Percentiles rank a stretch among this genome's conserved stretches.
These are phyloP conservation scores for Gentiana straminea DNA, from an alignment of 257 asterid species.

Conservation along the genomic window DNA sequence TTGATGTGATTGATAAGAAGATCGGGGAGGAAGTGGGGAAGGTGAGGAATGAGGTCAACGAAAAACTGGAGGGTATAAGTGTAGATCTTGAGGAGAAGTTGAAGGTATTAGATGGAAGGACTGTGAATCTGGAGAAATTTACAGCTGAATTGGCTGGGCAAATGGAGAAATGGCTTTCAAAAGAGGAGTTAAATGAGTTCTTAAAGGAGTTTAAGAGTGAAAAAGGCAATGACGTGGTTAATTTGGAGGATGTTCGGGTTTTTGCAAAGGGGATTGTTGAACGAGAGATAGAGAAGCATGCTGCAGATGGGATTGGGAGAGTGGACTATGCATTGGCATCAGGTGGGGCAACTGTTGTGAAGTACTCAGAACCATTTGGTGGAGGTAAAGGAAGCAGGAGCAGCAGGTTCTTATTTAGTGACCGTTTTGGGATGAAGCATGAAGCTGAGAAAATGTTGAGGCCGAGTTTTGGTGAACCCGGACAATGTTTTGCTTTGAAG, in stretches of 20 bases:
- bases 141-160: constrained; percentile 34
- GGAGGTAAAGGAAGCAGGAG: constrained; percentile 12
- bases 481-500: constrained; percentile 78
- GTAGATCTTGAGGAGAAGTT: constrained; percentile 38
- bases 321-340: constrained; percentile 72
- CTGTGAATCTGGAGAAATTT: constrained; percentile 53
- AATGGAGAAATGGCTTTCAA: constrained; percentile 38
- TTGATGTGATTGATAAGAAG: constrained; percentile 50
- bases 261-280: constrained; percentile 58
- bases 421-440: constrained; percentile 18
- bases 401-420: constrained; percentile 11
- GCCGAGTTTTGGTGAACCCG: constrained; percentile 99
- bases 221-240: constrained; percentile 23
- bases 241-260: constrained; percentile 50
- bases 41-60: constrained; percentile 43
- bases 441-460: constrained; percentile 58
- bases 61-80: constrained; percentile 33
- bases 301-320: constrained; percentile 84
- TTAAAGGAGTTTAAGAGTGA: constrained; percentile 49
- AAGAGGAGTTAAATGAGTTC: constrained; percentile 55
- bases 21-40: constrained; percentile 32
- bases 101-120: constrained; percentile 52
- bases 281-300: constrained; percentile 75
- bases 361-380: constrained; percentile 56
- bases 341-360: constrained; percentile 65